Conservation (phyloP, 352 stramenopile genomes). For the Phytophthora pseudosyringae region DNA sequence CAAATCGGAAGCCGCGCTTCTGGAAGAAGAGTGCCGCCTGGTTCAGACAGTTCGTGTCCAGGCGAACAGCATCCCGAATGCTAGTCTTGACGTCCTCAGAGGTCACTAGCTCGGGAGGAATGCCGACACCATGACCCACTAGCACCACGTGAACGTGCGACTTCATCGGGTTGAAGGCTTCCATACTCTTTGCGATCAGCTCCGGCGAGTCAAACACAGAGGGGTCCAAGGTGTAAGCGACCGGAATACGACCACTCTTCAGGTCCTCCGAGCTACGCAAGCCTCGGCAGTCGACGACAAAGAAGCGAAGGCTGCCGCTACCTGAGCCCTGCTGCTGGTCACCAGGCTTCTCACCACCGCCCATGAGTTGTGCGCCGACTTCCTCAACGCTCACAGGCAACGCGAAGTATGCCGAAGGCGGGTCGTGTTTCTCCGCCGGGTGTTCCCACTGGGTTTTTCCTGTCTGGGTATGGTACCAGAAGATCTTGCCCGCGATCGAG, state of each 20-base stretch:
- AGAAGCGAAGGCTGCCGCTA: slow-evolving; percentile 53
- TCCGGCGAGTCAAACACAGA: slow-evolving; percentile 84
- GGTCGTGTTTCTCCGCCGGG: slow-evolving; percentile 63
- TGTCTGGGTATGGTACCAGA: slow-evolving; percentile 81
- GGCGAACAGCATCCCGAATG: slow-evolving; percentile 74
- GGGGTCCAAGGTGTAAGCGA: slow-evolving; percentile 78
- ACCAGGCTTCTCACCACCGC: slow-evolving; percentile 47
- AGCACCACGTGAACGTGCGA: slow-evolving; percentile 79
- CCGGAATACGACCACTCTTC: slow-evolving; percentile 79
- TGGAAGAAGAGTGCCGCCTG: slow-evolving; percentile 84
- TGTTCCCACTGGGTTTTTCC: slow-evolving; percentile 86
- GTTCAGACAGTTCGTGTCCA: slow-evolving; percentile 76
- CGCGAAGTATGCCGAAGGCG: slow-evolving; percentile 66
- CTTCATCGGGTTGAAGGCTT: slow-evolving; percentile 74
- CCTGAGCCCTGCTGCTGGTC: slow-evolving; percentile 31
- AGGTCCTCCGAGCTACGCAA: slow-evolving; percentile 80
- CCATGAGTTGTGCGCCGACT: slow-evolving; percentile 72
- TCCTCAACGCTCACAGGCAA: slow-evolving; percentile 74
- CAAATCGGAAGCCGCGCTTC: slow-evolving; percentile 84
- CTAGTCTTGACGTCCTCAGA: slow-evolving; percentile 76
- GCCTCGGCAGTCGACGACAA: slow-evolving; percentile 79
- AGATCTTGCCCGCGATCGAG: slow-evolving; percentile 76
- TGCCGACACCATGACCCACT: slow-evolving; percentile 72
- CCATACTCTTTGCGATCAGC: slow-evolving; percentile 75
- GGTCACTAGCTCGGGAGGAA: slow-evolving; percentile 64